Conservation (phyloP, 2,329 filamentous ascomycete species). For the Aspergillus vadensis region DNA sequence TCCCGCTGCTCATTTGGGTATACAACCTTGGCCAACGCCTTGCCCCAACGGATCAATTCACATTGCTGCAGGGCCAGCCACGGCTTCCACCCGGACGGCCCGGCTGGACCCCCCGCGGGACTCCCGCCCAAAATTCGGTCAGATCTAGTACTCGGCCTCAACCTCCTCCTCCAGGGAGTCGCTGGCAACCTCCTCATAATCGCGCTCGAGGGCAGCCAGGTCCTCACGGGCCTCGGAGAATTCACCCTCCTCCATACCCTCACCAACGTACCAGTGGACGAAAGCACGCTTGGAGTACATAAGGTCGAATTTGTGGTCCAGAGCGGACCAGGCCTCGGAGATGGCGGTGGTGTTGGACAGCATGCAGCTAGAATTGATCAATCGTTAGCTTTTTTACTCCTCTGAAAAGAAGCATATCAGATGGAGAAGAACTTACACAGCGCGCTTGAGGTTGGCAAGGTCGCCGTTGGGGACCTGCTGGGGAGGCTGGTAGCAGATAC, state of each 20-base stretch:
- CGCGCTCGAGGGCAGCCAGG: constrained; percentile 93
- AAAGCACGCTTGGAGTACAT: constrained; percentile 99
- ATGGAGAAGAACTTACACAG: constrained; percentile 70
- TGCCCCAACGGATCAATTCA: constrained; percentile 27
- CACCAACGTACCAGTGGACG: constrained; percentile 99
- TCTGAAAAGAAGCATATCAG: not conserved
- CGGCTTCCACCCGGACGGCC: constrained; percentile 9
- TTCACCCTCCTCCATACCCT: constrained; percentile 99
- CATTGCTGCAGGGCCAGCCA: constrained; percentile 20
- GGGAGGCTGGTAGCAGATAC: constrained; percentile 99
- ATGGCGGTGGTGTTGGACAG: constrained; percentile 92
- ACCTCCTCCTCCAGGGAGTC: constrained; percentile 90
- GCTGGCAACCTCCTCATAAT: constrained; percentile 97
- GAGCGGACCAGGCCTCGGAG: constrained; percentile 93
- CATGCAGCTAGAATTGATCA: constrained; percentile 71
- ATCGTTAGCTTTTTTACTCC: not conserved
- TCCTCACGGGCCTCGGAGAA: constrained; percentile 99
- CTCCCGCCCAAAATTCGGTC: constrained; percentile 20
- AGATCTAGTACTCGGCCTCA: constrained; percentile 80
- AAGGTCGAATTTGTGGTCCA: constrained; percentile 98
- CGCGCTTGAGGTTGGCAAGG: constrained; percentile 95
- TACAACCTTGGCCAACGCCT: constrained; percentile 26
- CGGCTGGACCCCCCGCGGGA: constrained; percentile 10
- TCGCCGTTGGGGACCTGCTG: constrained; percentile 96
- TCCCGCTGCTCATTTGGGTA: constrained; percentile 25